Evolutionary conservation across 2,329 filamentous ascomycete species (phyloP).

Genomic region (Chalaropsis ovoidea): DNA sequence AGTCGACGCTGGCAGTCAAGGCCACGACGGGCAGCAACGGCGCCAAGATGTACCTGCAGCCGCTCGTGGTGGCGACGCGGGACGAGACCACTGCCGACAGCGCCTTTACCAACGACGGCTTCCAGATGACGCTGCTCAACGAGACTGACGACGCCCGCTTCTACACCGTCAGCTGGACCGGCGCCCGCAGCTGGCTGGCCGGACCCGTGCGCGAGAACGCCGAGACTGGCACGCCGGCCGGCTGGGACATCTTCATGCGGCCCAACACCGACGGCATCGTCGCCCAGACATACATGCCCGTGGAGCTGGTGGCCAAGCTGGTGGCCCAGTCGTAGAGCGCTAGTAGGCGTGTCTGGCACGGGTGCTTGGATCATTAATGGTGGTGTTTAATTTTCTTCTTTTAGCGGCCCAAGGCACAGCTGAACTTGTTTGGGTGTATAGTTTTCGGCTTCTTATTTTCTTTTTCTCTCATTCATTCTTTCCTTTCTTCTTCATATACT

Average conservation of each 20-base stretch:
- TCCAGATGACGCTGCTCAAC: constrained; percentile 1
- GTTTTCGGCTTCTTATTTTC: constrained; percentile 6
- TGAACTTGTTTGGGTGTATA: neutral
- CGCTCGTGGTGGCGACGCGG: neutral
- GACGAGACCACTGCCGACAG: neutral
- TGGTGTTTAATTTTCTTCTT: neutral
- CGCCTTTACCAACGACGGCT: constrained; percentile 7
- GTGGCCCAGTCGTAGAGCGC: constrained; percentile 14
- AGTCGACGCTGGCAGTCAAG: constrained; percentile 15
- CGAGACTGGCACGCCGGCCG: neutral
- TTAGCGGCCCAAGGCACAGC: constrained; percentile 11
- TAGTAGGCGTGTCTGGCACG: neutral
- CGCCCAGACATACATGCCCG: constrained; percentile 11
- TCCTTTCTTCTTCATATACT: neutral
- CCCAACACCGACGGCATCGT: constrained; percentile 5
- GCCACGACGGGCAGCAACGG: neutral
- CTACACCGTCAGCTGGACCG: constrained; percentile 17
- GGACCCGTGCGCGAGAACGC: constrained; percentile 9
- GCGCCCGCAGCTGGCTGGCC: constrained; percentile 19
- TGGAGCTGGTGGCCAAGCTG: constrained; percentile 22
- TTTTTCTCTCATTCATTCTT: constrained; percentile 5
- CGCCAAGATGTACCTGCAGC: neutral
- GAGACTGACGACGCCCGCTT: neutral
- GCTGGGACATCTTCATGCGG: constrained; percentile 15
- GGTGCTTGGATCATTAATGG: neutral